Base-by-base conservation (phyloP, 164 flowering plant species). In the Tinospora cordifolia region DNA sequence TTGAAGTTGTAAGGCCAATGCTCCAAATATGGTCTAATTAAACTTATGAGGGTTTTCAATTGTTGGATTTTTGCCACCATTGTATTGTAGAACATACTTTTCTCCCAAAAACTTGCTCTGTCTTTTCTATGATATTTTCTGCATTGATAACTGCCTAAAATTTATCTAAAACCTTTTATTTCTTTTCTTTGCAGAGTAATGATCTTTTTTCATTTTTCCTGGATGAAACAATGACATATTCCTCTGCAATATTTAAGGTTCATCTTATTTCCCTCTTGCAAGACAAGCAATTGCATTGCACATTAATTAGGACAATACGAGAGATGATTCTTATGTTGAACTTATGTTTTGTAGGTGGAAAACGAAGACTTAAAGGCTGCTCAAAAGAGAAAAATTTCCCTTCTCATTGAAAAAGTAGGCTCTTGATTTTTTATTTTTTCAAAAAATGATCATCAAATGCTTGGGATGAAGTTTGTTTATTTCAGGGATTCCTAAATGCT, bases 181-280 rank as follows among this genome's bases (percentile, higher is more conserved):
- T 49, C 69, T 25, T 27, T 70, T 57, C 63, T 65, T 81, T 69
- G 51, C 57, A 90, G 99, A 90, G 98, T 72, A 94, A 94, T 64
- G 97, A 90, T 25, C 87, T 90, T 58, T 94, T 94, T 78, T 76
- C 88, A 22, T 76, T 92, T 57, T 94, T 94, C 83, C 75, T 94
- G 88, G 99, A 92, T 63, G 92, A 92, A 69, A 86, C 97, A 66
- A 94, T 94, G 99, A 87, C 92, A 12, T 94, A 94, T 71, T 94
- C 97, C 0, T 87, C 86, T 70, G 97, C 95, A 46, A 79, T 90
- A 62, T 94, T 92, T 75, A 83, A 92, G 96, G 98, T 92, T 69
- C 70, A 79, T 27, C 26, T n/a, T 4, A 12, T 41, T 2, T 49
- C 47, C 47, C 57, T 62, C 30, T 58, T 1, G 2, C 30, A 0